Percentiles rank a stretch among this genome's conserved stretches.
Conservation (phyloP, 2,329 filamentous ascomycete species). For the Epichloe festucae region DNA sequence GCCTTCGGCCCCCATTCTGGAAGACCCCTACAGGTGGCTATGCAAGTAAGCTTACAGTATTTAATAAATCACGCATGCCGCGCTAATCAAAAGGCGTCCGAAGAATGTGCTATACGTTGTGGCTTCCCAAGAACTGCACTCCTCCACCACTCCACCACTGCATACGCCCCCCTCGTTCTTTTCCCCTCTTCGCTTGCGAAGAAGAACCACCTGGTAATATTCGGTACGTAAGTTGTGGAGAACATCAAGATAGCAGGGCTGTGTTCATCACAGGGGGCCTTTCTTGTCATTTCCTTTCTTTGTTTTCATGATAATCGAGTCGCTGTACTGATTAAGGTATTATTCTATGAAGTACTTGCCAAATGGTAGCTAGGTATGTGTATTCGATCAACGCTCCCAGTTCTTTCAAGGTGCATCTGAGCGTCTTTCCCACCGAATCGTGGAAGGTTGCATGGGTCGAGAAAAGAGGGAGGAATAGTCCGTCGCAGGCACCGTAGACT, state of each 20-base stretch:
- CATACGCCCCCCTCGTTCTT: no score
- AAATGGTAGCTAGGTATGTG: neutral
- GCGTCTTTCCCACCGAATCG: constrained; percentile 22
- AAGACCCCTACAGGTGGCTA: no score
- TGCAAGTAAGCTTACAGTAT: no score
- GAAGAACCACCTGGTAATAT: no score
- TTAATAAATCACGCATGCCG: no score
- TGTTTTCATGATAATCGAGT: neutral
- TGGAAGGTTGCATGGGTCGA: constrained; percentile 20
- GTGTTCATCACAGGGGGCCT: neutral
- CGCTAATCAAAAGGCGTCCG: no score
- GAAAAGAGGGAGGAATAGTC: constrained; percentile 45
- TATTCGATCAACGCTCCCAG: neutral
- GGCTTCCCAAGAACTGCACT: no score
- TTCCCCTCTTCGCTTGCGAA: no score
- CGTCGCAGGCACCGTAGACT: constrained; percentile 43
- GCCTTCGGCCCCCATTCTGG: no score
- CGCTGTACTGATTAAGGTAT: neutral
- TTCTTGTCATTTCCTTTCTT: neutral
- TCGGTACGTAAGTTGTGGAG: no score
- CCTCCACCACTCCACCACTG: no score
- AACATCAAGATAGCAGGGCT: neutral
- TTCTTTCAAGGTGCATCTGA: neutral
- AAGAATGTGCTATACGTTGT: no score
- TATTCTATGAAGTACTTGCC: neutral